Conservation (phyloP, 768 basidiomycete genomes). For the Paxillus ammoniavirescens region DNA sequence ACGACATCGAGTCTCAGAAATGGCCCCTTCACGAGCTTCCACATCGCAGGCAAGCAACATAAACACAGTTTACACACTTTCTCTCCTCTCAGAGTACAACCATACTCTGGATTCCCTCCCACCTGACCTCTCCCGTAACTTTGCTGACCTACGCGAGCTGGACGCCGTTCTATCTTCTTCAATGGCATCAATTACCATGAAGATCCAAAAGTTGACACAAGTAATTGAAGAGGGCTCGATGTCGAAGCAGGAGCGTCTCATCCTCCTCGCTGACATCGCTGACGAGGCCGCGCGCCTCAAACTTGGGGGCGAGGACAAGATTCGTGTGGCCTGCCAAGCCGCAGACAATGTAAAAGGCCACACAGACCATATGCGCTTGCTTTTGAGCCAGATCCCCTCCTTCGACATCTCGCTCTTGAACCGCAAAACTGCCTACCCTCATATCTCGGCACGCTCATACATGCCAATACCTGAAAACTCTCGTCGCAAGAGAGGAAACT, state of each 20-base stretch:
- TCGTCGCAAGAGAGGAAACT: constrained; percentile 55
- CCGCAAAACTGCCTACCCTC: constrained; percentile 71
- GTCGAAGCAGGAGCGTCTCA: constrained; percentile 71
- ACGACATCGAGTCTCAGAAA: constrained; percentile 12
- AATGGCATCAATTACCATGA: constrained; percentile 75
- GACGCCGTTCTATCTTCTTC: constrained; percentile 95
- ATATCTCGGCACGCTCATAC: constrained; percentile 67
- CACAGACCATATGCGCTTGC: constrained; percentile 55
- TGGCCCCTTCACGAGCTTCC: constrained; percentile 38
- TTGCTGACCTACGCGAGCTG: constrained; percentile 96
- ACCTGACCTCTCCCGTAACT: constrained; percentile 88
- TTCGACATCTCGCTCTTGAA: constrained; percentile 57
- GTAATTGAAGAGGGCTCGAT: constrained; percentile 68
- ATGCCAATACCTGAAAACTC: constrained; percentile 72
- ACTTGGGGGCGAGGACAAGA: constrained; percentile 96
- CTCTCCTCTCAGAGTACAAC: constrained; percentile 78
- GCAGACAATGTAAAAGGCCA: constrained; percentile 82
- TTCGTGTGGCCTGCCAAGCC: constrained; percentile 88
- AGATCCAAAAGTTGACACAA: constrained; percentile 70
- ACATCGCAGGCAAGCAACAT: constrained; percentile 30
- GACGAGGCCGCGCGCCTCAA: constrained; percentile 91
- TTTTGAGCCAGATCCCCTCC: constrained; percentile 62
- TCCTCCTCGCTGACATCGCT: constrained; percentile 88
- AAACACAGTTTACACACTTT: constrained; percentile 58
- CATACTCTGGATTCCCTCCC: constrained; percentile 94